These are phyloP conservation scores for Quercus lobata DNA, from an alignment of 331 rosid genomes.

Conservation along the genomic window DNA sequence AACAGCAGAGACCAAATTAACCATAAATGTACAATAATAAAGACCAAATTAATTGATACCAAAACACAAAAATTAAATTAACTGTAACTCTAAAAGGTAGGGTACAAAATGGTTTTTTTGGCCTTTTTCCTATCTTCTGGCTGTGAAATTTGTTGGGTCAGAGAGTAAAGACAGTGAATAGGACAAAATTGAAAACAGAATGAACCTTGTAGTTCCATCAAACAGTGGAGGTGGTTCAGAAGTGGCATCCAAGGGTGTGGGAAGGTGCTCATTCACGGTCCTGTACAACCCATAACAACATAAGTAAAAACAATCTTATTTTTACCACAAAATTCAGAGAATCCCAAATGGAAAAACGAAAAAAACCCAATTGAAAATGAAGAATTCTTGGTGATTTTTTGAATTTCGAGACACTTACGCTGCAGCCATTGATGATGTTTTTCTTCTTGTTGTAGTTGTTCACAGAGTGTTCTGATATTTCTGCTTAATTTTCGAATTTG, in stretches of 20 bases:
- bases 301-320: background rate
- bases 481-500: background rate
- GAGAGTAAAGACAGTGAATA: background rate
- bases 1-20: rapidly evolving
- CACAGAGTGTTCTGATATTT: background rate
- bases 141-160: background rate
- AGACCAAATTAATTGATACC: rapidly evolving
- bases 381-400: background rate
- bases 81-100: no score
- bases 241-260: constrained; percentile 46
- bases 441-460: background rate
- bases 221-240: constrained; percentile 71
- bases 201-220: constrained; percentile 86
- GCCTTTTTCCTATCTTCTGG: no score
- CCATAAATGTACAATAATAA: no score
- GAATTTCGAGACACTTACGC: constrained; percentile 19
- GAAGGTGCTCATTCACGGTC: constrained; percentile 4
- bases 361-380: background rate
- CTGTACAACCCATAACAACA: constrained; percentile 12
- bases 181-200: background rate
- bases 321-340: no score
- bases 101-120: no score
- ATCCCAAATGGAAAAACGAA: no score
- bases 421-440: constrained; percentile 38
- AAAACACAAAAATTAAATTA: no score